Conservation (phyloP, 805 yeast species). For the Kazachstania psychrophila region DNA sequence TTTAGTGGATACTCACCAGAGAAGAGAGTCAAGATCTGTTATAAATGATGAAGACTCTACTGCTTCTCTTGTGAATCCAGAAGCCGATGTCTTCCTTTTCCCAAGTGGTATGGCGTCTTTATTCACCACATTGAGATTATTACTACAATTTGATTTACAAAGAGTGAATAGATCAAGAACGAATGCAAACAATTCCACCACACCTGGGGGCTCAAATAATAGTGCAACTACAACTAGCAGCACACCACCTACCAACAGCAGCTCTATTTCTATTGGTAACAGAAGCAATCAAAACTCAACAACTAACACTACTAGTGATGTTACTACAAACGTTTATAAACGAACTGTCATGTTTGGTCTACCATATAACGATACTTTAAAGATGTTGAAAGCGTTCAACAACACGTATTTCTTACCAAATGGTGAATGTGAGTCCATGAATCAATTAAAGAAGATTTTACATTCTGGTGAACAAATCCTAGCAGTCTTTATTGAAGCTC, state of each 20-base stretch:
- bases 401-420: constrained; percentile 80
- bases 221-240: neutral
- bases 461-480: constrained; percentile 57
- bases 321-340: constrained; percentile 21
- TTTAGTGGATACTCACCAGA: neutral
- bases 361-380: constrained; percentile 89
- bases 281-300: neutral
- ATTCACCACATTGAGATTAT: constrained; percentile 64
- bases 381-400: constrained; percentile 80
- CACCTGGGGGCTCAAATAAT: neutral
- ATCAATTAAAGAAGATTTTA: constrained; percentile 52
- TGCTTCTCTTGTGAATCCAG: constrained; percentile 23
- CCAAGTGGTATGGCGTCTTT: constrained; percentile 93
- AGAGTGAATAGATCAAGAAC: constrained; percentile 24
- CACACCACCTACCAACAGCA: neutral
- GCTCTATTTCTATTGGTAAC: neutral
- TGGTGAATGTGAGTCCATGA: constrained; percentile 53
- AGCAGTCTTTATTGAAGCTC: constrained; percentile 84
- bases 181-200: constrained; percentile 4
- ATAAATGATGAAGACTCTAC: neutral
- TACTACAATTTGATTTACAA: constrained; percentile 32
- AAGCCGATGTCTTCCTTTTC: constrained; percentile 68
- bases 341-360: constrained; percentile 92
- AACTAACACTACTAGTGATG: constrained; percentile 11
- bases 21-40: neutral